Evolutionary conservation across 345 rosid genomes (phyloP).

Genomic region (Gossypium arboreum): DNA sequence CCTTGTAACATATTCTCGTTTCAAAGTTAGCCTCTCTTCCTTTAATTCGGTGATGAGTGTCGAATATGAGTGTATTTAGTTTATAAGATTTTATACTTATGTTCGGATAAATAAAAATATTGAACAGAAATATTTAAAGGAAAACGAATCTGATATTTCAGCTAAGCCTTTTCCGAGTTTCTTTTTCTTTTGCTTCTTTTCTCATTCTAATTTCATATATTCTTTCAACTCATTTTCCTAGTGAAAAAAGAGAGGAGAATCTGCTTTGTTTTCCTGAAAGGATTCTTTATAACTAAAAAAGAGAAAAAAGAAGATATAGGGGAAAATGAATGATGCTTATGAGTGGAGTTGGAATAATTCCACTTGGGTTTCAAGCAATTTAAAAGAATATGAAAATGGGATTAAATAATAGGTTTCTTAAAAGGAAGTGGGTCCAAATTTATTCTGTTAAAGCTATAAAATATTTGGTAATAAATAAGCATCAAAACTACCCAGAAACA

Average conservation of each 20-base stretch:
- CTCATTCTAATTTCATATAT: too few relatives aligned
- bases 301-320: neutral
- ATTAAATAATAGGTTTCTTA: neutral
- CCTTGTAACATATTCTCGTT: neutral
- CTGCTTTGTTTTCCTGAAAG: neutral
- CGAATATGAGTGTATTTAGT: too few relatives aligned
- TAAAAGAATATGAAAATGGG: neutral
- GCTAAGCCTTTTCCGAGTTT: too few relatives aligned
- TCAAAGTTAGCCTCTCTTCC: neutral
- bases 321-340: neutral
- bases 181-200: too few relatives aligned
- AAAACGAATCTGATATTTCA: too few relatives aligned
- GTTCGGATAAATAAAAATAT: too few relatives aligned
- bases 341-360: constrained; percentile 6
- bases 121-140: too few relatives aligned
- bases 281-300: neutral
- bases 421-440: constrained; percentile 9
- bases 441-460: neutral
- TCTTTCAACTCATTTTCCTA: too few relatives aligned
- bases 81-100: too few relatives aligned
- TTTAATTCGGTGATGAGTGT: neutral
- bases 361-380: constrained; percentile 7
- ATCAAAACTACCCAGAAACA: neutral
- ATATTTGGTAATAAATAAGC: neutral
- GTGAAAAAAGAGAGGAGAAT: neutral